Percentiles rank a stretch among this genome's conserved stretches.
phyloP scores from a whole-genome alignment of 192 early-diverging fungal species.

The Podila clonocystis region DNA sequence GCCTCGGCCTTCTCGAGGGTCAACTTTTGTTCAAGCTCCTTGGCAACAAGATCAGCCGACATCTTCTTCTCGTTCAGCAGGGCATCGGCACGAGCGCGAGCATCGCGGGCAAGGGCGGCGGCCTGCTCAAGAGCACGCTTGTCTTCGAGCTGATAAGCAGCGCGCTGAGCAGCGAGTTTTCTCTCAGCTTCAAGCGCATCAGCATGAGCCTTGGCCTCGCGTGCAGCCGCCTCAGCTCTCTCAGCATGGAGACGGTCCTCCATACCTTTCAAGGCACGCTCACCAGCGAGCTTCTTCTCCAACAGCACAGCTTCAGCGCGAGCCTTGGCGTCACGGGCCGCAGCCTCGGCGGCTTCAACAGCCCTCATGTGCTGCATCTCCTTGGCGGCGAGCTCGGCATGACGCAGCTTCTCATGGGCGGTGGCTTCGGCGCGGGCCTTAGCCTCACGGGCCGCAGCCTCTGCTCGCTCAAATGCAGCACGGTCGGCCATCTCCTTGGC shows the following conservation, averaged over 20 bases:
- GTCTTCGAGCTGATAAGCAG: constrained; percentile 1
- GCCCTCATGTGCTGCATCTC: background rate
- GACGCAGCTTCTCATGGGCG: background rate
- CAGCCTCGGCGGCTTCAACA: background rate
- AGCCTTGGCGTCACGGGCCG: constrained; percentile 4
- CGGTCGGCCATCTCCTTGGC: background rate
- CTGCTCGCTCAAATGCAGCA: background rate
- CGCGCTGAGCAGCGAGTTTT: background rate
- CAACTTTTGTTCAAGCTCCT: constrained; percentile 5
- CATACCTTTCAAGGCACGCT: background rate
- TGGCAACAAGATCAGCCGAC: background rate
- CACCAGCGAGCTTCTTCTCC: constrained; percentile 9
- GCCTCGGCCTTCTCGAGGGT: constrained; percentile 6
- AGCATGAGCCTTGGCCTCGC: constrained; percentile 7
- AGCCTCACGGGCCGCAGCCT: constrained; percentile 5
- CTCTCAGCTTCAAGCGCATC: constrained; percentile 2
- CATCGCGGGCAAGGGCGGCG: constrained; percentile 1
- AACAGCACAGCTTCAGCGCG: constrained; percentile 9
- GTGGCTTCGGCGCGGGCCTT: constrained; percentile 5
- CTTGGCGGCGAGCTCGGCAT: background rate
- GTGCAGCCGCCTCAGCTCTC: background rate
- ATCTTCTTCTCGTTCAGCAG: constrained; percentile 7
- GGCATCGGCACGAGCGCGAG: constrained; percentile 13
- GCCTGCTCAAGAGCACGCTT: constrained; percentile 4
- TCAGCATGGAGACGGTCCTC: constrained; percentile 5